Evolutionary conservation across 176 grass and related monocot species (phyloP), one percentile per base, ranked within the genome.

Genomic region (Aegilops sharonensis): DNA sequence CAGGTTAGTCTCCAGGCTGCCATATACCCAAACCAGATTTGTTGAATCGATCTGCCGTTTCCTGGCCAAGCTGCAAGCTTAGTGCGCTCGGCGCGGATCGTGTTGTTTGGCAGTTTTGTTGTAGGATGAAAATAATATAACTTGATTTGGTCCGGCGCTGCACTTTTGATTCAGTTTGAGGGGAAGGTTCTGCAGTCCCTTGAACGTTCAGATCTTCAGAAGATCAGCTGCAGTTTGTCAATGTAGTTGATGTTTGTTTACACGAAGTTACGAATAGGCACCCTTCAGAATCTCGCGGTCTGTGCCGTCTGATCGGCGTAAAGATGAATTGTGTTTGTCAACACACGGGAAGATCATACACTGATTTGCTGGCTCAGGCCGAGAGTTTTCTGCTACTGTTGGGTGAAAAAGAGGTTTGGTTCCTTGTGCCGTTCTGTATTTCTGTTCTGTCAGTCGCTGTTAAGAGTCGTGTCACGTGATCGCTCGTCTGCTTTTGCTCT

Each of bases 1-100:
- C 73, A 54, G 73, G 73, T 75, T 75, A 75, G 72, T 50, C 43
- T 75, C 42, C 42, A 76, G 25, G 73, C 15, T 54, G 45, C 8
- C 42, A 76, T 50, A 75, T 52, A 76, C 2, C 21, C 4, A 73
- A 25, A 73, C 23, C 70, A 11, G 40, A 8, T 73, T 43, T 73
- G 70, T 73, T 45, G 70, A 9, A 69, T 32, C 32, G 32, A 37
- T 45, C 70, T 14, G 70, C 37, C n/a, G 11, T 40, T 72, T 72
- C 35, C 9, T n/a, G 35, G 34, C 36, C 70, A 73, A 73, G 37
- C n/a, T 25, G 5, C 67, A 9, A 69, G 6, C 67, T 69, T 21
- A 11, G 32, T 31, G 65, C 34, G 65, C 11, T 62, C 56, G 56
- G 18, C 5, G 35, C 37, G 68, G 69, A 43, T 43, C 69, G 3